These are phyloP conservation scores for Scenedesmus sp. DNA, from an alignment of 163 green algal genomes.

Conservation along the genomic window DNA sequence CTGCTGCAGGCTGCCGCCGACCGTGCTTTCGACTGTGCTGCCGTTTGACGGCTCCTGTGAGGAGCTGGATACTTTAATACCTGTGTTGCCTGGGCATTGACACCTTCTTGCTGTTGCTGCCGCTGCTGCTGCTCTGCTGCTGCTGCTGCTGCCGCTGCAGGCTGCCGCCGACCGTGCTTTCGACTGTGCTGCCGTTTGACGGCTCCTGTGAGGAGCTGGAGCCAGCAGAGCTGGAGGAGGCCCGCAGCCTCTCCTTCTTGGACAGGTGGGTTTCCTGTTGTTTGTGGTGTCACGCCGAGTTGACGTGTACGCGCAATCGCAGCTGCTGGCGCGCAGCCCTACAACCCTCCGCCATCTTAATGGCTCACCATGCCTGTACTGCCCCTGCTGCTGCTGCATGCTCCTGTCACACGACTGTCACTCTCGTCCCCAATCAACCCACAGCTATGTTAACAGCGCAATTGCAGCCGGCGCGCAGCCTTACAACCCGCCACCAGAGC, in stretches of 20 bases:
- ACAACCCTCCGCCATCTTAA: neutral
- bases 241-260: conserved; percentile 75
- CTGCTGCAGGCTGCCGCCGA: conserved; percentile 30
- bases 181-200: conserved; percentile 73
- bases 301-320: neutral
- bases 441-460: conserved; percentile 61
- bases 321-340: neutral
- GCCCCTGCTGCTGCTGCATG: conserved; percentile 2
- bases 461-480: conserved; percentile 70
- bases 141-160: neutral
- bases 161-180: conserved; percentile 26
- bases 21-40: conserved; percentile 61
- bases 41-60: conserved; percentile 78
- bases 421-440: neutral
- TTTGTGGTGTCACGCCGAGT: neutral
- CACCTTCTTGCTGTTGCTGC: too few relatives aligned
- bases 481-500: conserved; percentile 72
- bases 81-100: too few relatives aligned
- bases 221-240: conserved; percentile 59
- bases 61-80: conserved; percentile 66
- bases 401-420: neutral
- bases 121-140: conserved; percentile 6
- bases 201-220: conserved; percentile 81
- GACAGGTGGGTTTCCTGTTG: conserved; percentile 51
- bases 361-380: neutral